A percentile compares a stretch with the other conserved stretches of the same genome.
phyloP scores from a whole-genome alignment of 345 rosid species.

The Odontarrhena argentea region DNA sequence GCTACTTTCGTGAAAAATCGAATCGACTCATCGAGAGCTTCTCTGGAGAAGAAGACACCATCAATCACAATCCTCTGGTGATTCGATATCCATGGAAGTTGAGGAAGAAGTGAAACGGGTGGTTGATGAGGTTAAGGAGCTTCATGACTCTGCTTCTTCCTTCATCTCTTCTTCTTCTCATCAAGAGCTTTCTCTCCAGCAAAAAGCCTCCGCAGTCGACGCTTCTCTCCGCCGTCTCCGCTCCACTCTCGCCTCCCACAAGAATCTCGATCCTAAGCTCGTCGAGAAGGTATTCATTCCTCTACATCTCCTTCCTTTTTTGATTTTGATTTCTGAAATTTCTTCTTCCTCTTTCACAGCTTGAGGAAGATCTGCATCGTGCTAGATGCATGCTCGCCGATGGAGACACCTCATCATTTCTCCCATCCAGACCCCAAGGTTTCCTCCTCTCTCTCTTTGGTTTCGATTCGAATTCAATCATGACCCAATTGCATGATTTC shows the following conservation, averaged over 20 bases:
- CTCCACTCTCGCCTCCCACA: slow-evolving; percentile 49
- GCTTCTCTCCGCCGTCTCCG: slow-evolving; percentile 71
- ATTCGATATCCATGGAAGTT: slow-evolving; percentile 34
- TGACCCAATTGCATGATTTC: slow-evolving; percentile 1
- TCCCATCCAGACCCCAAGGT: slow-evolving; percentile 79
- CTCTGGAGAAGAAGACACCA: too few relatives aligned
- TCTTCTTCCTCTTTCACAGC: slow-evolving; percentile 41
- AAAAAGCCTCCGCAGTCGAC: slow-evolving; percentile 67
- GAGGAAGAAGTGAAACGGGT: slow-evolving; percentile 72
- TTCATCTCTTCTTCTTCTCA: slow-evolving; percentile 52
- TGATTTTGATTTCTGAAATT: not conserved
- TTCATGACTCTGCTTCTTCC: slow-evolving; percentile 71
- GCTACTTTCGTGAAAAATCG: too few relatives aligned
- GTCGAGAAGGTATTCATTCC: slow-evolving; percentile 56
- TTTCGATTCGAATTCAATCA: not conserved
- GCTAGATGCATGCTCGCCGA: slow-evolving; percentile 71
- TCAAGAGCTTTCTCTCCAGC: slow-evolving; percentile 74
- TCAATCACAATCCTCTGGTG: too few relatives aligned
- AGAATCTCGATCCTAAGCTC: slow-evolving; percentile 52
- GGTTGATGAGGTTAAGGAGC: slow-evolving; percentile 73
- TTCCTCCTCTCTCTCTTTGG: not conserved
- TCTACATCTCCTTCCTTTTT: not conserved
- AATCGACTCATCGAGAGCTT: too few relatives aligned
- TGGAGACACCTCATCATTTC: slow-evolving; percentile 86
- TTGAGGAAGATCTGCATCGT: slow-evolving; percentile 82